These are phyloP conservation scores for Corylus heterophylla DNA, from an alignment of 306 rosid species.

Conservation along the genomic window DNA sequence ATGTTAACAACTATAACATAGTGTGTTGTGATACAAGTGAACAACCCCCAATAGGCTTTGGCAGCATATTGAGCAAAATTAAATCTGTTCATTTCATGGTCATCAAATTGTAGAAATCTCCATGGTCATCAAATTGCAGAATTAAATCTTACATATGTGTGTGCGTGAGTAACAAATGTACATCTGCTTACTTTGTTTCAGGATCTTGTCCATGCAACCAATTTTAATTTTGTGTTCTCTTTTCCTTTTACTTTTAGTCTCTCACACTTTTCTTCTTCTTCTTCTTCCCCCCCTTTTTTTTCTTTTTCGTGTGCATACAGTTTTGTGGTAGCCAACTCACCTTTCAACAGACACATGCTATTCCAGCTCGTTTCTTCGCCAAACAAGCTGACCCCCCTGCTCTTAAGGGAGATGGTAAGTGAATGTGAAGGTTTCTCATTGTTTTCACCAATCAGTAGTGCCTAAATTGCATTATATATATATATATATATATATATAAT, in stretches of 20 bases:
- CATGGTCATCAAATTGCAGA: not conserved
- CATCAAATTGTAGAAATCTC: too few species aligned
- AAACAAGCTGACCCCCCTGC: constrained; percentile 61
- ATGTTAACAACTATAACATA: not conserved
- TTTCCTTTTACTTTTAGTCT: not conserved
- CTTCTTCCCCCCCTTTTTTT: not conserved
- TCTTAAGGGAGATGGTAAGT: constrained; percentile 92
- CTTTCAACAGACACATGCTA: constrained; percentile 58
- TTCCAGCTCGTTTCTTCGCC: constrained; percentile 80
- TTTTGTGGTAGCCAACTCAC: constrained; percentile 58
- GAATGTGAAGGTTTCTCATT: constrained; percentile 16
- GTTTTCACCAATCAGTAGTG: not conserved
- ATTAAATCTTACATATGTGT: not conserved
- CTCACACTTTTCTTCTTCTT: not conserved
- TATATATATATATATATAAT: too few species aligned
- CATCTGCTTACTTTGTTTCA: not conserved
- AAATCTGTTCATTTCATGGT: not conserved
- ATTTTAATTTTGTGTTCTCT: not conserved
- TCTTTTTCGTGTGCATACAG: constrained; percentile 32
- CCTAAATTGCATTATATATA: not conserved
- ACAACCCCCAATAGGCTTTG: not conserved
- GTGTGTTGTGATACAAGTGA: not conserved
- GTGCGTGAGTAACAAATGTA: not conserved
- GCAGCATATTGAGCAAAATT: not conserved
- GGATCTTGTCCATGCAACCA: not conserved